These are phyloP conservation scores for Suillus paluster DNA, from an alignment of 768 basidiomycete genomes.

Conservation along the genomic window DNA sequence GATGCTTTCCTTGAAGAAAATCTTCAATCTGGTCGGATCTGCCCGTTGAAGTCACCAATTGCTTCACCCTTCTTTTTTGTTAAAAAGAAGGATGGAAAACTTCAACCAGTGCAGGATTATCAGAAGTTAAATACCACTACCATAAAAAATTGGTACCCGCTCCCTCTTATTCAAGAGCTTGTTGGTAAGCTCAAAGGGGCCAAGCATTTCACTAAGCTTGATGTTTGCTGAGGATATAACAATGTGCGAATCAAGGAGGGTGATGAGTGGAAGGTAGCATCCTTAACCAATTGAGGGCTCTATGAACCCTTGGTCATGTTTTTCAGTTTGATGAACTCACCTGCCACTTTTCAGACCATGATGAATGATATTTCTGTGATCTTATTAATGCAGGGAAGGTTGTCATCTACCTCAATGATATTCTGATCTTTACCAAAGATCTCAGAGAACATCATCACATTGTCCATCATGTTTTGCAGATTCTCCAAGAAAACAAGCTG, in stretches of 20 bases:
- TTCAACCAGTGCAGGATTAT: conserved; percentile 40
- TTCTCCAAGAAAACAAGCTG: conserved; percentile 22
- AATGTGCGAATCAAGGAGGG: conserved; percentile 30
- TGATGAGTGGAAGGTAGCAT: conserved; percentile 39
- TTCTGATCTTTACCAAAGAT: conserved; percentile 32
- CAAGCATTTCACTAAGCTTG: conserved; percentile 31
- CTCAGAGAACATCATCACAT: conserved; percentile 15
- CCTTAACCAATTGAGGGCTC: conserved; percentile 28
- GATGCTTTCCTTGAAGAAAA: conserved; percentile 30
- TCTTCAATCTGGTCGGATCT: conserved; percentile 17
- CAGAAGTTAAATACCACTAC: conserved; percentile 28
- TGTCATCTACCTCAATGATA: conserved; percentile 38
- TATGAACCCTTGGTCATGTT: conserved; percentile 35
- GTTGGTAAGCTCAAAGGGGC: conserved; percentile 25
- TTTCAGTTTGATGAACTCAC: conserved; percentile 25
- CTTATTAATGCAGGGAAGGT: conserved; percentile 30
- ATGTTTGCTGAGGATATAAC: conserved; percentile 40
- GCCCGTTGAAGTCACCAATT: conserved; percentile 23
- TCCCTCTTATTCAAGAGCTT: conserved; percentile 28
- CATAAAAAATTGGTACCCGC: conserved; percentile 30
- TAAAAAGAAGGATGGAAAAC: conserved; percentile 40
- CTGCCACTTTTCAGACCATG: conserved; percentile 26
- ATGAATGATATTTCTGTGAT: conserved; percentile 33
- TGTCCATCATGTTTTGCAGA: conserved; percentile 21
- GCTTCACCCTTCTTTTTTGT: conserved; percentile 33